phyloP scores from a whole-genome alignment of 2,329 filamentous ascomycete species.

The Ophiostoma angusticollis region DNA sequence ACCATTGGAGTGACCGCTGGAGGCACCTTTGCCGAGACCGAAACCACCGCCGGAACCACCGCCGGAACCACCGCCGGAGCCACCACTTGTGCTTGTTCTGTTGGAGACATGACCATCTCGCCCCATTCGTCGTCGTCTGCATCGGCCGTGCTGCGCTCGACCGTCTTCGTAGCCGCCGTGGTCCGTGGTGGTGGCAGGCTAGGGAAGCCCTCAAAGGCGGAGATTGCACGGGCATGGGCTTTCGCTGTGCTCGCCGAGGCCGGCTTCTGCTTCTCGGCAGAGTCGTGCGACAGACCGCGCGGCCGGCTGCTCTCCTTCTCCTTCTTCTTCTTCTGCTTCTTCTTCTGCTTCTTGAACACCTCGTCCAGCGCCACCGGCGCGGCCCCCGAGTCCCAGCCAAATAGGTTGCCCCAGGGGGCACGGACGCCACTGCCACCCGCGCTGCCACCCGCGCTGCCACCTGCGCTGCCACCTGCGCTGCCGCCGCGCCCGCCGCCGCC shows the following conservation, averaged over 20 bases:
- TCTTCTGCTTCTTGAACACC: conserved; percentile 27
- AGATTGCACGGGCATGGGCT: too few species aligned
- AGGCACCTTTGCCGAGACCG: background rate
- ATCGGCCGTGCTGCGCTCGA: too few species aligned
- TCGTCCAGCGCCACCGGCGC: conserved; percentile 36
- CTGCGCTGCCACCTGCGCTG: conserved; percentile 18
- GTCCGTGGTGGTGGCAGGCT: too few species aligned
- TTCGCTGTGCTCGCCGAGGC: too few species aligned
- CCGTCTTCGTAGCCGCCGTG: too few species aligned
- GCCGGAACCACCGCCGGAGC: background rate
- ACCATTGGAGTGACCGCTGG: background rate
- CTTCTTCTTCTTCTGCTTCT: conserved; percentile 18
- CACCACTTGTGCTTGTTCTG: too few species aligned
- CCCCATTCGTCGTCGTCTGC: conserved; percentile 50
- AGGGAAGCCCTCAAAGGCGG: too few species aligned
- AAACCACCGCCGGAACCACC: too few species aligned
- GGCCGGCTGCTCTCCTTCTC: background rate
- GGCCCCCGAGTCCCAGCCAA: conserved; percentile 47
- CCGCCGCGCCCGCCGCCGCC: conserved; percentile 20
- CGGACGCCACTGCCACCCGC: conserved; percentile 26
- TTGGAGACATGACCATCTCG: conserved; percentile 40
- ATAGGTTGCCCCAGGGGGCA: conserved; percentile 38
- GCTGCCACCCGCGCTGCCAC: background rate
- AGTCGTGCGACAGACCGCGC: too few species aligned
- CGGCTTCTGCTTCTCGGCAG: too few species aligned